Evolutionary conservation across 164 flowering plant genomes (phyloP).

Genomic region (Stephania yunnanensis): DNA sequence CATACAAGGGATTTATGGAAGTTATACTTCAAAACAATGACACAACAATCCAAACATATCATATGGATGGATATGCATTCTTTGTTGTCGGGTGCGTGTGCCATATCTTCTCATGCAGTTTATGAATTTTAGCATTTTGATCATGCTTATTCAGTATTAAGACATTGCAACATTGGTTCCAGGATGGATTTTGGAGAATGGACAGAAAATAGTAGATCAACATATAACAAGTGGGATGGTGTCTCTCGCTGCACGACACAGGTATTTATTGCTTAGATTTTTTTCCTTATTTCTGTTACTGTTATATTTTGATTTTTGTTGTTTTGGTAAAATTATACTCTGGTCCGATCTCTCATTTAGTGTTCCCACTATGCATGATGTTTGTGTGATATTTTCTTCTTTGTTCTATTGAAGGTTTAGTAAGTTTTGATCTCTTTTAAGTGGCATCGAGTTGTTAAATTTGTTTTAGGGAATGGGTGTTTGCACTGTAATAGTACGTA

Average conservation of each 20-base stretch:
- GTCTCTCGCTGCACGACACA: constrained; percentile 66
- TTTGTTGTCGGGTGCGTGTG: constrained; percentile 84
- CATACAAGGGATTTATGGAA: constrained; percentile 89
- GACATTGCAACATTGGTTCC: constrained; percentile 11
- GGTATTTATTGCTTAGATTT: constrained; percentile 34
- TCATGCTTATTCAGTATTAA: not conserved
- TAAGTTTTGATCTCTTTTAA: not conserved
- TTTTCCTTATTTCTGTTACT: not conserved
- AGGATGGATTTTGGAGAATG: constrained; percentile 88
- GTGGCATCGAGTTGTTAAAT: not conserved
- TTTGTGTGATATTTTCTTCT: not conserved
- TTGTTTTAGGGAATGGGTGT: not conserved
- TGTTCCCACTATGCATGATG: not conserved
- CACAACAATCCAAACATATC: constrained; percentile 77
- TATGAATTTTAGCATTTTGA: not conserved
- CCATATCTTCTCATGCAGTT: not conserved
- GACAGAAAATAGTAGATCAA: constrained; percentile 57
- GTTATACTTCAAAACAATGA: constrained; percentile 83
- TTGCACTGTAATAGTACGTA: not conserved
- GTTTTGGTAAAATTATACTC: not conserved
- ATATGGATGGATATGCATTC: constrained; percentile 88
- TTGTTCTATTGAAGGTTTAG: not conserved
- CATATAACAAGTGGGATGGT: constrained; percentile 86
- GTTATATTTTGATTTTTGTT: not conserved
- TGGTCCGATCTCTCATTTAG: not conserved